These are phyloP conservation scores for Aquilaria agallochum DNA, from an alignment of 441 rosid species.

Conservation along the genomic window DNA sequence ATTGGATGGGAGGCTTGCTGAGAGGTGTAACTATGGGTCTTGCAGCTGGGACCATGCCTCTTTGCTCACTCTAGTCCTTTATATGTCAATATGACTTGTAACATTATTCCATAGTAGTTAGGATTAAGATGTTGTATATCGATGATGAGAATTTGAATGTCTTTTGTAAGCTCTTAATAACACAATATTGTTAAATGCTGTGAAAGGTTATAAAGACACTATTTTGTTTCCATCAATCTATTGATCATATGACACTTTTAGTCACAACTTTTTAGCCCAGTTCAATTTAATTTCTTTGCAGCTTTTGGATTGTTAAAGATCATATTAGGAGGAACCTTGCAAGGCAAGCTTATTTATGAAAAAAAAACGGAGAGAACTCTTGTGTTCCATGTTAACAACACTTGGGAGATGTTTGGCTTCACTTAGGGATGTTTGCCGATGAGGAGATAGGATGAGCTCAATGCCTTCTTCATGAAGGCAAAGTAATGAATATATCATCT, in stretches of 20 bases:
- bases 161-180: slow-evolving; percentile 62
- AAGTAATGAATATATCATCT: slow-evolving; percentile 32
- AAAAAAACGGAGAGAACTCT: slow-evolving; percentile 32
- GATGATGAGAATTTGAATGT: slow-evolving; percentile 19
- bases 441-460: slow-evolving; percentile 79
- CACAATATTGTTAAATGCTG: slow-evolving; percentile 55
- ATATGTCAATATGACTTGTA: too few species aligned
- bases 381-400: slow-evolving; percentile 45
- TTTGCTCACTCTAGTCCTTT: slow-evolving; percentile 53
- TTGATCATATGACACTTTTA: slow-evolving; percentile 1
- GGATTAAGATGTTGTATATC: too few species aligned
- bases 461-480: slow-evolving; percentile 56
- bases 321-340: slow-evolving; percentile 84
- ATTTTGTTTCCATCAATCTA: neutral
- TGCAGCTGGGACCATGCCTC: slow-evolving; percentile 84
- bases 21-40: slow-evolving; percentile 88
- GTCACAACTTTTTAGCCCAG: neutral
- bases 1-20: slow-evolving; percentile 96
- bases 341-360: slow-evolving; percentile 68
- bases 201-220: slow-evolving; percentile 42
- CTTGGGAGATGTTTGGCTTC: slow-evolving; percentile 60
- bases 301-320: slow-evolving; percentile 83
- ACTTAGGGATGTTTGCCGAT: slow-evolving; percentile 67
- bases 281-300: slow-evolving; percentile 19
- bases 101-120: too few species aligned